Evolutionary conservation across 2,329 filamentous ascomycete species (phyloP), one percentile per base, ranked within the genome.

Genomic region (Nannizzia gypsea): DNA sequence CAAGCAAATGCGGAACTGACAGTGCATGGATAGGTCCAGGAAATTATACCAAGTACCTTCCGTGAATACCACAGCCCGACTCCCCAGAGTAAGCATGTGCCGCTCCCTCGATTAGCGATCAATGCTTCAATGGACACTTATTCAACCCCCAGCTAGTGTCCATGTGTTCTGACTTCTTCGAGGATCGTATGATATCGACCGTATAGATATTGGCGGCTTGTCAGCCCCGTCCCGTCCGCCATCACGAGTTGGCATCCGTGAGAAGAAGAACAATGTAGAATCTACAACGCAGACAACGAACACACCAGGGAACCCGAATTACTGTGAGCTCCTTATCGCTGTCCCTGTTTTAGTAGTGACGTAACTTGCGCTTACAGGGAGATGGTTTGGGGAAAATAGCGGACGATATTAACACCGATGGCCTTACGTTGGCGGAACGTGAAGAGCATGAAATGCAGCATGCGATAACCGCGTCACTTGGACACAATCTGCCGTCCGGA

Each of bases 401-500:
- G 28, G 57, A 48, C 6, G 17, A 38, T 15, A 3, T 20, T 3
- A 36, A 48, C 8, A 6, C 13, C 17, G 50, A 59, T 48, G 60
- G 78, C 60, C 71, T 28, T 17, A 52, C 70, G 57, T 64, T 74
- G 44, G 74, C 73, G 2, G 73, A 78, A 59, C 72, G 72, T 58
- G 74, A 77, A 61, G 74, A 77, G 59, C 72, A 73, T 31, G 71
- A 77, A 58, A 62, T 79, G 15, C 74, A 77, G 60, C 71, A 73
- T 61, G 77, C 77, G 8, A 73, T 78, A 56, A 75, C 74, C 0
- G 73, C 77, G 68, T 79, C 77, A 8, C 68, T 77, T 52, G 71
- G 31, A n/a, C 38, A 70, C 48, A 71, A 70, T 20, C 66, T 74
- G 57, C 56, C 57, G 13, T 28, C 52, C 6, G 58, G 24, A 24